Conservation (phyloP, 257 asterid species). For the Solanum stenotomum region DNA sequence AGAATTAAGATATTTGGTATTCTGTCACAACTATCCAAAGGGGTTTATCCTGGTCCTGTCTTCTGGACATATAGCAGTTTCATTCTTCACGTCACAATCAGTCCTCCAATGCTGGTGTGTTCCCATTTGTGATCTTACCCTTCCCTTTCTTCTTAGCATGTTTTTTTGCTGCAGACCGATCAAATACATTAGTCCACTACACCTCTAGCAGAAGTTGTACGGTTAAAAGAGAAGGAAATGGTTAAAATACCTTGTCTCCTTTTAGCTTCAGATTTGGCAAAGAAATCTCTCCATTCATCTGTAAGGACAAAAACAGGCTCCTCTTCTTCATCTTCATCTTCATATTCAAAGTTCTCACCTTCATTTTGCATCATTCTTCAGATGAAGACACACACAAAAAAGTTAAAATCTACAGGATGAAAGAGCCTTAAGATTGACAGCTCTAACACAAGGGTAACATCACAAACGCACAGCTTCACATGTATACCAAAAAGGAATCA, state of each 20-base stretch:
- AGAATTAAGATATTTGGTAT: not conserved
- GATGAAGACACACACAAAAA: not conserved
- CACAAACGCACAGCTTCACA: not conserved
- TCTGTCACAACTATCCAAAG: not conserved
- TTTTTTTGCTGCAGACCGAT: conserved; percentile 47
- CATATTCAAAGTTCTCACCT: conserved; percentile 32
- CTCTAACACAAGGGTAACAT: not conserved
- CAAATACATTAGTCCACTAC: not conserved
- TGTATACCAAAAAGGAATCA: not conserved
- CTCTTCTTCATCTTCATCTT: conserved; percentile 53
- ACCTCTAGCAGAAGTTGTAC: not conserved
- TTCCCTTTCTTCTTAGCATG: conserved; percentile 40
- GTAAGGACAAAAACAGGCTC: conserved; percentile 73
- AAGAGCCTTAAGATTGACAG: not conserved
- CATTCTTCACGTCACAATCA: not conserved
- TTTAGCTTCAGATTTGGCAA: conserved; percentile 85
- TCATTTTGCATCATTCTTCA: conserved; percentile 26
- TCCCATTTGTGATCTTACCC: conserved; percentile 6
- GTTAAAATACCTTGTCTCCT: conserved; percentile 47
- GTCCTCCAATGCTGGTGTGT: not conserved
- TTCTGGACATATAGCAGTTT: not conserved
- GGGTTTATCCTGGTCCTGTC: not conserved
- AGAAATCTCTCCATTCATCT: conserved; percentile 89
- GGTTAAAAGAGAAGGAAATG: not conserved
- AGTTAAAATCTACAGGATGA: not conserved